A percentile compares a stretch with the other conserved stretches of the same genome.
phyloP scores from a whole-genome alignment of 768 basidiomycete species.

The Mycena vitilis region DNA sequence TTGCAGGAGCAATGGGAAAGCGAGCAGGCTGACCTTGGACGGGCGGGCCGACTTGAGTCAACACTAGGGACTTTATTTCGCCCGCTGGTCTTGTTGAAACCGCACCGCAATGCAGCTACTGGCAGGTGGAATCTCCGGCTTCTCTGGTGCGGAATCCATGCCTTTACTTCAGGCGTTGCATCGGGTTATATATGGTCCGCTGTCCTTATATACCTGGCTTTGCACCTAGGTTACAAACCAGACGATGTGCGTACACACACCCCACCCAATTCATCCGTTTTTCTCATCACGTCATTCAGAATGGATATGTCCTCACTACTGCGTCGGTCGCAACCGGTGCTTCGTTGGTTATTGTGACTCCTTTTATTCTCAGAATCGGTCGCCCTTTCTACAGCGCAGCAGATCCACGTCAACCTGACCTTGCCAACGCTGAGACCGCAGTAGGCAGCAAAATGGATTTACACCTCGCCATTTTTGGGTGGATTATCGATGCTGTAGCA shows the following conservation, averaged over 20 bases:
- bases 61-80: conserved; percentile 6
- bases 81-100: conserved; percentile 8
- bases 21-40: neutral
- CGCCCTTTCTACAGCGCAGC: neutral
- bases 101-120: conserved; percentile 9
- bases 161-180: conserved; percentile 1
- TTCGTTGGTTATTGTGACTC: conserved; percentile 9
- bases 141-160: conserved; percentile 14
- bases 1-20: conserved; percentile 12
- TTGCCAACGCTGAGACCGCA: neutral
- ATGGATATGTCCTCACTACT: conserved; percentile 1
- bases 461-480: conserved; percentile 19
- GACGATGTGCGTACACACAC: neutral
- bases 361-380: conserved; percentile 1
- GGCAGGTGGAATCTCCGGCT: conserved; percentile 12
- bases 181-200: conserved; percentile 16
- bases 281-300: neutral
- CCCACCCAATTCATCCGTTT: neutral
- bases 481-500: conserved; percentile 7
- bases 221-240: conserved; percentile 9
- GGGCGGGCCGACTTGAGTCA: neutral
- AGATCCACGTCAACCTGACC: no score
- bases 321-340: conserved; percentile 4
- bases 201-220: conserved; percentile 7
- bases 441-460: conserved; percentile 14